Evolutionary conservation across 2,329 filamentous ascomycete species (phyloP).

Genomic region (Lachnellula arida): DNA sequence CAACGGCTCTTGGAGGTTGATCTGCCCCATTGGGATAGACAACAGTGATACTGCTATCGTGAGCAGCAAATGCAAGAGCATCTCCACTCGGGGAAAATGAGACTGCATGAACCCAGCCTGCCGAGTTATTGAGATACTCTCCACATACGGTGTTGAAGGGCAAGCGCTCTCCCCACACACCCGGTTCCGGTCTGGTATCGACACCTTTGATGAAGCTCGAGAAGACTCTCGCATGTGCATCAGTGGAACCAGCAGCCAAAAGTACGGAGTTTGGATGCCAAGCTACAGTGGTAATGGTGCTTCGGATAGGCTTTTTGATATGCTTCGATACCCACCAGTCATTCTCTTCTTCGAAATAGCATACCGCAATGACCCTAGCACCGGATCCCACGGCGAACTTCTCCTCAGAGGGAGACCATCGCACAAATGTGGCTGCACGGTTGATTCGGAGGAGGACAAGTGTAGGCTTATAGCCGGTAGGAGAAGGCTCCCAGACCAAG

Average conservation of each 20-base stretch:
- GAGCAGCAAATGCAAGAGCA: conserved; percentile 87
- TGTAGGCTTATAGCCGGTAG: conserved; percentile 90
- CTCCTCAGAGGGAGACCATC: conserved; percentile 93
- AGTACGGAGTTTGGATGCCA: conserved; percentile 99
- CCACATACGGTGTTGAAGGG: conserved; percentile 99
- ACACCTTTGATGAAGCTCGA: conserved; percentile 95
- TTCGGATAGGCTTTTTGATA: conserved; percentile 96
- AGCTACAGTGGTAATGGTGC: conserved; percentile 87
- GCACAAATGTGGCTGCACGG: conserved; percentile 90
- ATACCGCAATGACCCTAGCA: conserved; percentile 90
- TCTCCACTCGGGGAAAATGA: conserved; percentile 90
- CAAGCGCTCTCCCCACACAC: conserved; percentile 88
- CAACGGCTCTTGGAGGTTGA: conserved; percentile 81
- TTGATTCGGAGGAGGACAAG: conserved; percentile 96
- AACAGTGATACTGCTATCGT: conserved; percentile 94
- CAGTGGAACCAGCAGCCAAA: conserved; percentile 90
- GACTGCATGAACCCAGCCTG: conserved; percentile 92
- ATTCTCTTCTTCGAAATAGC: conserved; percentile 99
- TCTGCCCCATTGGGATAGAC: conserved; percentile 92
- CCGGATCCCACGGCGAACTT: conserved; percentile 98
- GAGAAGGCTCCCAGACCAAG: conserved; percentile 95
- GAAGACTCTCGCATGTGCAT: conserved; percentile 92
- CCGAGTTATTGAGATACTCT: conserved; percentile 92
- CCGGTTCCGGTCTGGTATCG: conserved; percentile 78
- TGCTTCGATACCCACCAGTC: conserved; percentile 99